A percentile compares a stretch with the other conserved stretches of the same genome.
Conservation (phyloP, 2,329 filamentous ascomycete genomes). For the Colletotrichum sp. region DNA sequence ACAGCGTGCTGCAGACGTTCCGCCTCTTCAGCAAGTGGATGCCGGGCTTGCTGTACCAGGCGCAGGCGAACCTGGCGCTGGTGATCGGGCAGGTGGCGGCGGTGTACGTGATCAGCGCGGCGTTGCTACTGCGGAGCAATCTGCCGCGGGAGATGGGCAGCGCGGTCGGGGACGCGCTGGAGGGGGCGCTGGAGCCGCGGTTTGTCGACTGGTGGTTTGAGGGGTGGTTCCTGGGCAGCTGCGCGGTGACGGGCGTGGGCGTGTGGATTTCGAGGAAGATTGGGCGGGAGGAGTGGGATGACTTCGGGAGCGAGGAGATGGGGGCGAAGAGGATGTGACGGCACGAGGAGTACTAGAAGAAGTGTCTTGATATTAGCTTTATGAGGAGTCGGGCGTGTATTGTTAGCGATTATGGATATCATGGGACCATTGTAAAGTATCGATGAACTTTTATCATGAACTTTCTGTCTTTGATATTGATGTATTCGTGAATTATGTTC, state of each 20-base stretch:
- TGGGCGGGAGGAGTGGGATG: constrained; percentile 61
- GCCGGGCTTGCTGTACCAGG: constrained; percentile 73
- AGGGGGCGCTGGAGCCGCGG: constrained; percentile 73
- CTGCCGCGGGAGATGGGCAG: constrained; percentile 78
- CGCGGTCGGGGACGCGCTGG: constrained; percentile 78
- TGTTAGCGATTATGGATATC: not conserved
- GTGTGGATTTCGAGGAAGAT: constrained; percentile 75
- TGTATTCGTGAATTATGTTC: not conserved
- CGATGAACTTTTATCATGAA: not conserved
- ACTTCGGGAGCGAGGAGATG: constrained; percentile 70
- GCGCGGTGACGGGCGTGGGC: constrained; percentile 68
- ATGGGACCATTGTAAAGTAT: not conserved
- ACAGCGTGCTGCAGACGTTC: constrained; percentile 84
- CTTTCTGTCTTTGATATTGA: not conserved
- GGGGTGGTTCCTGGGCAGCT: constrained; percentile 79
- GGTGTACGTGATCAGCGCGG: constrained; percentile 84
- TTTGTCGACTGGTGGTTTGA: constrained; percentile 89
- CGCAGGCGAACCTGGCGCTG: constrained; percentile 79
- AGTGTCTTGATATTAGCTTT: not conserved
- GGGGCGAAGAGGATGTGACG: constrained; percentile 16
- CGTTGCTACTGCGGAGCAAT: constrained; percentile 78
- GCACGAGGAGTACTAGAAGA: not conserved
- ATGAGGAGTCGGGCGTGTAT: not conserved
- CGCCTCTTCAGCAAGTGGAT: constrained; percentile 79
- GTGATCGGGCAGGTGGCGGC: constrained; percentile 81